phyloP scores from a whole-genome alignment of 148 eudicot genomes.

The Fallopia convolvulus region DNA sequence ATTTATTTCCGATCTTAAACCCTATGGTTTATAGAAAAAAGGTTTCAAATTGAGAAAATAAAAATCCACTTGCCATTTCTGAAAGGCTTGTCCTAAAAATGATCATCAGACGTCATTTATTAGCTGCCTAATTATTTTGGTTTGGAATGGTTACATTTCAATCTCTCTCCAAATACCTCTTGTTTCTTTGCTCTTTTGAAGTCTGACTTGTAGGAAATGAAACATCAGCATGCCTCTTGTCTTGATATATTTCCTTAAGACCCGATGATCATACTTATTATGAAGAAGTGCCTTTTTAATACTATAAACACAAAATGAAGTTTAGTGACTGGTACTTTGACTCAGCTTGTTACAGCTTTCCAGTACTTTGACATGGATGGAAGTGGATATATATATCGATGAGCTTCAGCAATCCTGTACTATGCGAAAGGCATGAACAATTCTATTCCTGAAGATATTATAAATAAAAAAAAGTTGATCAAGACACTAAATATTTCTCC shows the following conservation, averaged over 20 bases:
- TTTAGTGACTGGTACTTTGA: too few relatives aligned
- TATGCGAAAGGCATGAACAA: conserved; percentile 64
- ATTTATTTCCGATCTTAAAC: too few relatives aligned
- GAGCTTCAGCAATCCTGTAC: conserved; percentile 90
- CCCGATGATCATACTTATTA: neutral
- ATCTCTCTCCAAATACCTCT: neutral
- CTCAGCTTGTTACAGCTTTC: conserved; percentile 77
- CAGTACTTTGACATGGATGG: conserved; percentile 92
- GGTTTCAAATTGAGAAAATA: neutral
- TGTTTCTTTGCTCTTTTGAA: neutral
- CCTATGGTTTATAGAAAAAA: neutral
- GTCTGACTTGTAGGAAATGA: neutral
- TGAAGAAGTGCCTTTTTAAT: too few relatives aligned
- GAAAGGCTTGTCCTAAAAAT: neutral
- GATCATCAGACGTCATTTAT: neutral
- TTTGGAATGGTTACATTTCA: neutral
- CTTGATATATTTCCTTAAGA: neutral
- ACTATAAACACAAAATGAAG: too few relatives aligned
- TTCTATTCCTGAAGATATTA: conserved; percentile 67
- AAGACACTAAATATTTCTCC: conserved; percentile 50
- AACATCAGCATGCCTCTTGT: neutral
- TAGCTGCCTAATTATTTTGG: neutral
- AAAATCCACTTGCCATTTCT: neutral
- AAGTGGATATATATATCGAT: conserved; percentile 88
- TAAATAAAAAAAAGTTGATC: conserved; percentile 75